A percentile compares a stretch with the other conserved stretches of the same genome.
Evolutionary conservation across 208 protist species (phyloP).

Genomic region (Novymonas esmeraldas): DNA sequence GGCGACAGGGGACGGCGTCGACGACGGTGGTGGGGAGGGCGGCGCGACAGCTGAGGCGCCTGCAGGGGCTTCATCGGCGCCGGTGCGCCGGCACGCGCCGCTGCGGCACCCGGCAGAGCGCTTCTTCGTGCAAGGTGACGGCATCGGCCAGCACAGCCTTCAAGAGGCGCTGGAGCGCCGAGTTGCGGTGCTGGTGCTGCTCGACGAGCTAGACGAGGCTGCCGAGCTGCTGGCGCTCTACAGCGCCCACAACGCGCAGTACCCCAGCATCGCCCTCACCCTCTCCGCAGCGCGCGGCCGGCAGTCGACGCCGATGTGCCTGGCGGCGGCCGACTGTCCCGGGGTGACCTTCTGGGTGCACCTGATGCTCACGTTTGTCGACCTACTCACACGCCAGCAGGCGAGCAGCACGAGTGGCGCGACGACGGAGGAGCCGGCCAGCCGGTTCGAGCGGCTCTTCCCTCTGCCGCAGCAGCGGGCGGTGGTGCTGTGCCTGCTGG

Average conservation of each 20-base stretch:
- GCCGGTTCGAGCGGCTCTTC: slow-evolving; percentile 23
- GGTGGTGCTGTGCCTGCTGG: slow-evolving; percentile 36
- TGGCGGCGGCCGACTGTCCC: slow-evolving; percentile 13
- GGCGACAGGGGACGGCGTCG: background rate
- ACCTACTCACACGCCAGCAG: slow-evolving; percentile 28
- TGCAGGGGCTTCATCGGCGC: background rate
- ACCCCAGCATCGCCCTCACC: slow-evolving; percentile 60
- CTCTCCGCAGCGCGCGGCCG: slow-evolving; percentile 43
- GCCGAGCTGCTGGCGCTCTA: slow-evolving; percentile 58
- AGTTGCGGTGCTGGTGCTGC: slow-evolving; percentile 65
- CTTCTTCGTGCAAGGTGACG: slow-evolving; percentile 55
- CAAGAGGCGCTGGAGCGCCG: slow-evolving; percentile 84
- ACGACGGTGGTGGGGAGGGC: background rate
- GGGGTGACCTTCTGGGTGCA: slow-evolving; percentile 69
- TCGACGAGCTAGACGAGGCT: slow-evolving; percentile 54
- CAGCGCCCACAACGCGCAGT: slow-evolving; percentile 49
- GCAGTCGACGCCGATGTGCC: slow-evolving; percentile 12
- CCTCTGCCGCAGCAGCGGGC: slow-evolving; percentile 28
- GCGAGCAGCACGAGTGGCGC: background rate
- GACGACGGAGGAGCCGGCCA: background rate
- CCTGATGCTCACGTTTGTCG: slow-evolving; percentile 50
- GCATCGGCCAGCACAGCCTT: slow-evolving; percentile 46
- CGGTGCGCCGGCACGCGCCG: background rate
- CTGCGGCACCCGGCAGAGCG: slow-evolving; percentile 10
- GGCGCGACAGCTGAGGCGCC: background rate